Conservation (phyloP, 371 early-diverging fungal species). For the Lichtheimia ornata region DNA sequence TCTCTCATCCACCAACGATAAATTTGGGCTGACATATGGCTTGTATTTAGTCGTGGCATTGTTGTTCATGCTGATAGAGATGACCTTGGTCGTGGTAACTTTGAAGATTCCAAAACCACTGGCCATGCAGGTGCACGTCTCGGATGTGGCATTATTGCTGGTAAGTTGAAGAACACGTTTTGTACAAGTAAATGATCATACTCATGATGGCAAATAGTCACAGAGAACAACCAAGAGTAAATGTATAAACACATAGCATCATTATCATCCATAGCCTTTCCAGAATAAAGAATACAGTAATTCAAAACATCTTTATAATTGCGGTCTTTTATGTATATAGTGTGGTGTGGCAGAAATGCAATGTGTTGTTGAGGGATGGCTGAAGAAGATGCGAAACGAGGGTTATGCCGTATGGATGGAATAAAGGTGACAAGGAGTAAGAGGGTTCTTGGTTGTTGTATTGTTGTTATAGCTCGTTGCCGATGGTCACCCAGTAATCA, state of each 20-base stretch:
- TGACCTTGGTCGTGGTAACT: constrained; percentile 79
- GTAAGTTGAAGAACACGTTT: constrained; percentile 18
- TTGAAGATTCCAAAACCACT: constrained; percentile 72
- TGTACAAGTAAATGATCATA: too few relatives aligned
- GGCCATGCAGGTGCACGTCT: constrained; percentile 86
- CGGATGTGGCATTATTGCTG: constrained; percentile 89
- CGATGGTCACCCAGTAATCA: constrained; percentile 94
- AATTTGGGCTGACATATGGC: not conserved
- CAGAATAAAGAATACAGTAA: too few relatives aligned
- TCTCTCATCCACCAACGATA: not conserved
- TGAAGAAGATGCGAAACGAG: not conserved
- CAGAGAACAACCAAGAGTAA: too few relatives aligned
- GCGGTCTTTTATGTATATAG: too few relatives aligned
- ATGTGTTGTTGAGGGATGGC: not conserved
- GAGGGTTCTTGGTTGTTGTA: not conserved
- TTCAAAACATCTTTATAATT: too few relatives aligned
- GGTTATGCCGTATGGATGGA: not conserved
- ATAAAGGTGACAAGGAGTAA: not conserved
- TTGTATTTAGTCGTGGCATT: constrained; percentile 64
- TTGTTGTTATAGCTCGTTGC: constrained; percentile 77
- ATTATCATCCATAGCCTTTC: too few relatives aligned
- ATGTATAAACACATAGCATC: too few relatives aligned
- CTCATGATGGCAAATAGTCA: too few relatives aligned
- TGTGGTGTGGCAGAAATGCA: too few relatives aligned
- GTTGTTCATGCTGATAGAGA: constrained; percentile 83